Base-by-base conservation (phyloP, 1,284 basidiomycete genomes). In the Microstroma glucosiphilum region DNA sequence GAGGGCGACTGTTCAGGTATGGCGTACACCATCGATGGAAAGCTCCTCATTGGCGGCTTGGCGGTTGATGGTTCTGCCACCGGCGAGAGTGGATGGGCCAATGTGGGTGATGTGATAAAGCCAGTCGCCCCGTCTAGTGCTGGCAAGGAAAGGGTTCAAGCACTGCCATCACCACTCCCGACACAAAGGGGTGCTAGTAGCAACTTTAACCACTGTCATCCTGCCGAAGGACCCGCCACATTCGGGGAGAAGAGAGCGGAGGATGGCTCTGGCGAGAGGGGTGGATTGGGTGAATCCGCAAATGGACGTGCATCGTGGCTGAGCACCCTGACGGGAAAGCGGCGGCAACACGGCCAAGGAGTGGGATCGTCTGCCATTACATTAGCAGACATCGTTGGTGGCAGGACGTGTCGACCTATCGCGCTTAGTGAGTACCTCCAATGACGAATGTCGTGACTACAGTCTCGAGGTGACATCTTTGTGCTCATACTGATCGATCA, bases 321-420 rank as follows among this genome's bases (percentile, higher is more conserved):
- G 30, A 37, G 30, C 30, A 37, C 30, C 30, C 9, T 37, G 4
- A 37, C 30, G 9, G 30, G 30, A 9, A 37, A 9, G 30, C 4
- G 30, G 21, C 13, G 30, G 9, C 11, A 40, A 37, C 9, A 40
- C 13, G 54, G 25, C 23, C 1, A 25, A 26, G 54, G 17, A 37
- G 54, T 4, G n/a, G 51, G 56, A n/a, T 11, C 43, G 6, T 17
- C 19, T 37, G 17, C 57, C 37, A 17, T 72, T 60, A 67, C 67
- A n/a, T 63, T 72, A 26, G 60, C 64, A 40, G 69, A 72, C 63
- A 70, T 72, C 60, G 64, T 72, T 25, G 67, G 70, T 42, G 64
- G 70, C 40, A 61, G 70, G 42, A 72, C 69, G 48, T 72, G 70
- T 40, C 67, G 69, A 9, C 70, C 70, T 8, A 70, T 72, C 56